Evolutionary conservation across 2,329 filamentous ascomycete genomes (phyloP).

Genomic region (Periconia macrospinosa): DNA sequence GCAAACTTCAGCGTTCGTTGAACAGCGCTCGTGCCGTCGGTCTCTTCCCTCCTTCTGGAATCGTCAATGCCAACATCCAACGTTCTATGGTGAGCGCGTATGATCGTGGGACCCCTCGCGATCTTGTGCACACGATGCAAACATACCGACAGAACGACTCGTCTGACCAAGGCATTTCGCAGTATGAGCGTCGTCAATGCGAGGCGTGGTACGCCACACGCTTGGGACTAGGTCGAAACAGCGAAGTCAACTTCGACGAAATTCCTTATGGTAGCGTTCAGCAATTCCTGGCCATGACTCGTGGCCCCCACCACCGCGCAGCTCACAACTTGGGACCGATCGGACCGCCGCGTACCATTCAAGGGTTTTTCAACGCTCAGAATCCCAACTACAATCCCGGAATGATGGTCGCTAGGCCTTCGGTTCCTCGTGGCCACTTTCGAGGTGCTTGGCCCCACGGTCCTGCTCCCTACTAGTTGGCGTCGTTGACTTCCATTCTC

Average conservation of each 20-base stretch:
- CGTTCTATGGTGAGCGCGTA: constrained; percentile 76
- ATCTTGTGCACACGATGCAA: constrained; percentile 26
- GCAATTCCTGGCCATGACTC: constrained; percentile 15
- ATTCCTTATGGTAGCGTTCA: constrained; percentile 27
- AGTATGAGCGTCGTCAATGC: constrained; percentile 23
- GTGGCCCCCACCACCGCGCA: not conserved
- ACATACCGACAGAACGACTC: constrained; percentile 19
- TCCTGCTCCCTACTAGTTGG: no score
- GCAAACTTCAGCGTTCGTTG: constrained; percentile 83
- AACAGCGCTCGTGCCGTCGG: constrained; percentile 86
- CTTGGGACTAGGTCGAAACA: constrained; percentile 21
- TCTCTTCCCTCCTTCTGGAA: constrained; percentile 79
- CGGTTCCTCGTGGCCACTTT: not conserved
- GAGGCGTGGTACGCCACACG: constrained; percentile 26
- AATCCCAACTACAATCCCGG: no score
- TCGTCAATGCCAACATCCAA: constrained; percentile 73
- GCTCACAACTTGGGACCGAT: constrained; percentile 24
- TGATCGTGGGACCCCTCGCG: constrained; percentile 71
- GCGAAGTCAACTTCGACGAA: constrained; percentile 26
- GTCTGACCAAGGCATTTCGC: constrained; percentile 15
- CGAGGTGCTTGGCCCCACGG: not conserved
- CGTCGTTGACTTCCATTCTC: not conserved
- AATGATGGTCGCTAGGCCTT: not conserved
- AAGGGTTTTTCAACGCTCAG: not conserved
- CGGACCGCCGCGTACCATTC: constrained; percentile 12